Evolutionary conservation across 2,329 filamentous ascomycete species (phyloP).

Genomic region (Escovopsis weberi): DNA sequence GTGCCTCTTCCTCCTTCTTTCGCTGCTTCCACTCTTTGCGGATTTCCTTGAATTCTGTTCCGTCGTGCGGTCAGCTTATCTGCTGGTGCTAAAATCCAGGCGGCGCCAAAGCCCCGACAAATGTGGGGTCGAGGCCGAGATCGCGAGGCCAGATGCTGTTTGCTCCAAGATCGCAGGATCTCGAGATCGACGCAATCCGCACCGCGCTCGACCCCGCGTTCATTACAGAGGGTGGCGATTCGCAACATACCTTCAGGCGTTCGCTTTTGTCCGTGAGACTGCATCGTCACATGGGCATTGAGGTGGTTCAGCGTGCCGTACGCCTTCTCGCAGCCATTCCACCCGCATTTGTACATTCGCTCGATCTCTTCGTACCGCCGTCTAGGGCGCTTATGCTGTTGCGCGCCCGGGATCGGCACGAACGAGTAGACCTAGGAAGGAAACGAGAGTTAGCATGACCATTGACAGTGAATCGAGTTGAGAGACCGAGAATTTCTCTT

Average conservation of each 20-base stretch:
- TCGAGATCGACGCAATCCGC: no score
- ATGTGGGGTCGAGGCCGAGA: not conserved
- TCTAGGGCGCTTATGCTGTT: slow-evolving; percentile 91
- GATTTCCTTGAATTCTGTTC: slow-evolving; percentile 97
- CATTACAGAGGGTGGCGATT: not conserved
- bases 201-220: no score
- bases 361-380: slow-evolving; percentile 96
- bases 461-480: not conserved
- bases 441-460: slow-evolving; percentile 4
- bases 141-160: not conserved
- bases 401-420: slow-evolving; percentile 89
- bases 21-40: slow-evolving; percentile 98
- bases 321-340: slow-evolving; percentile 96
- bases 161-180: not conserved
- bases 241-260: slow-evolving; percentile 78
- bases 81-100: not conserved
- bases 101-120: no score
- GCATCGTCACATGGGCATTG: slow-evolving; percentile 98
- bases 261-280: slow-evolving; percentile 85
- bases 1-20: slow-evolving; percentile 95
- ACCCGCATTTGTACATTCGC: slow-evolving; percentile 99
- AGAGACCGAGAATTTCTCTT: not conserved
- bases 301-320: slow-evolving; percentile 95
- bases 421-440: slow-evolving; percentile 82
- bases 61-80: not conserved